A percentile compares a stretch with the other conserved stretches of the same genome.
Evolutionary conservation across 768 basidiomycete species (phyloP).

Genomic region (Boletus bicolor): DNA sequence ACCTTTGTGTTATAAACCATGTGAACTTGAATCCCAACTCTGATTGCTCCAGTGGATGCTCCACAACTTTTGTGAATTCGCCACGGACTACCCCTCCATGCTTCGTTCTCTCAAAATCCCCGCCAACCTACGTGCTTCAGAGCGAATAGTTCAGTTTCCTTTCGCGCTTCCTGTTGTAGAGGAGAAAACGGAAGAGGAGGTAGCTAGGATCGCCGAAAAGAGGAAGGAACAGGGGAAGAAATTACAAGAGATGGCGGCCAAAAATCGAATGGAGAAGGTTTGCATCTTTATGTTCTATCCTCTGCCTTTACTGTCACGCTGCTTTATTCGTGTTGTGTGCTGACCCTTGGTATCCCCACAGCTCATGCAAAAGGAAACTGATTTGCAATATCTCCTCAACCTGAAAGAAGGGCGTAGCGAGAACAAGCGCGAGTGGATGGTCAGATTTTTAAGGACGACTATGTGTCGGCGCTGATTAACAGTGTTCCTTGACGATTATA

Average conservation of each 20-base stretch:
- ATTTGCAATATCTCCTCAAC: constrained; percentile 60
- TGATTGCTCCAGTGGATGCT: constrained; percentile 75
- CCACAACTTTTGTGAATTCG: constrained; percentile 80
- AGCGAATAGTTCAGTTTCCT: constrained; percentile 86
- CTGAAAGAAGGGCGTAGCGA: constrained; percentile 60
- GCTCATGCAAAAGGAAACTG: constrained; percentile 74
- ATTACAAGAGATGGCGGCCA: constrained; percentile 88
- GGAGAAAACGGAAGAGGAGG: constrained; percentile 90
- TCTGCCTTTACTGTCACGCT: neutral
- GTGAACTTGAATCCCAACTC: neutral
- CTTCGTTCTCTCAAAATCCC: constrained; percentile 73
- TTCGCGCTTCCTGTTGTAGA: constrained; percentile 59
- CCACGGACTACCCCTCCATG: constrained; percentile 67
- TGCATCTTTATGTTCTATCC: neutral
- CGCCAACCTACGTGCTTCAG: constrained; percentile 53
- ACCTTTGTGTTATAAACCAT: neutral
- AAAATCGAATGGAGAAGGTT: constrained; percentile 83
- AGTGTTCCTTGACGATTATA: constrained; percentile 23
- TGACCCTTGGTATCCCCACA: constrained; percentile 26
- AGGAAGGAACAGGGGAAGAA: constrained; percentile 82
- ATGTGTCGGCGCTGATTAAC: neutral
- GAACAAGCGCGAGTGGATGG: constrained; percentile 75
- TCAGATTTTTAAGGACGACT: constrained; percentile 29
- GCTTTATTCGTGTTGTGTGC: neutral
- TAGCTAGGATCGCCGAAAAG: constrained; percentile 72